Conservation (phyloP, 139 green algal species). For the Bryopsis sp. region DNA sequence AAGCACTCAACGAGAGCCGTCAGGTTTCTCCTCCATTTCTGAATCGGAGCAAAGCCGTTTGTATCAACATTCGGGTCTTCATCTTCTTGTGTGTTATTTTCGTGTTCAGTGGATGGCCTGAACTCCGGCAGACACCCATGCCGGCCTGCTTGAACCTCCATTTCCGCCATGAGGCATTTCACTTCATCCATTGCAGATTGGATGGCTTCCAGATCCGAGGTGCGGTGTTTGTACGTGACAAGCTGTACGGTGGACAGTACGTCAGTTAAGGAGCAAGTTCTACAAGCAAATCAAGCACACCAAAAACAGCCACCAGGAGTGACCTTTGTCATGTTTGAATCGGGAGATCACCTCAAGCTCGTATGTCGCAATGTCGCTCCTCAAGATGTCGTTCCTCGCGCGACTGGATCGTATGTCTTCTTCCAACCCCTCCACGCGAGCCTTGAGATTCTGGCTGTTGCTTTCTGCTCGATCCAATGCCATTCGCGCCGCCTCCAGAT, state of each 20-base stretch:
- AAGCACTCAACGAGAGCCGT: too few relatives aligned
- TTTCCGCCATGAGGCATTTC: too few relatives aligned
- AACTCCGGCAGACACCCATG: too few relatives aligned
- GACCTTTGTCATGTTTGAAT: not conserved
- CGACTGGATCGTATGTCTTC: not conserved
- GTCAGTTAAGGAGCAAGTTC: not conserved
- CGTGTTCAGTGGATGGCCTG: too few relatives aligned
- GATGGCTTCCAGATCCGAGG: too few relatives aligned
- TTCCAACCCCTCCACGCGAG: not conserved
- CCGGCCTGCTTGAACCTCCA: too few relatives aligned
- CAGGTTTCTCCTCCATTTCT: too few relatives aligned
- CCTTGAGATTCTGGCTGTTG: not conserved
- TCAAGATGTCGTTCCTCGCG: not conserved
- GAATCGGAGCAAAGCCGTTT: too few relatives aligned
- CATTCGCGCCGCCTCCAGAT: slow-evolving; percentile 5
- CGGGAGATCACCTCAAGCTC: not conserved
- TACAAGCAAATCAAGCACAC: not conserved
- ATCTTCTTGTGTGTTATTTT: too few relatives aligned
- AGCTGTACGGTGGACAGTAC: not conserved
- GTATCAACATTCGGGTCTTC: too few relatives aligned
- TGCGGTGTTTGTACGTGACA: too few relatives aligned
- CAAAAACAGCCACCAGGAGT: not conserved
- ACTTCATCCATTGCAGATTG: too few relatives aligned
- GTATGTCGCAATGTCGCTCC: not conserved
- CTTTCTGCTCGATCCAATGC: not conserved